A percentile compares a stretch with the other conserved stretches of the same genome.
phyloP scores from a whole-genome alignment of 805 yeast species.

The Phaffomyces antillensis region DNA sequence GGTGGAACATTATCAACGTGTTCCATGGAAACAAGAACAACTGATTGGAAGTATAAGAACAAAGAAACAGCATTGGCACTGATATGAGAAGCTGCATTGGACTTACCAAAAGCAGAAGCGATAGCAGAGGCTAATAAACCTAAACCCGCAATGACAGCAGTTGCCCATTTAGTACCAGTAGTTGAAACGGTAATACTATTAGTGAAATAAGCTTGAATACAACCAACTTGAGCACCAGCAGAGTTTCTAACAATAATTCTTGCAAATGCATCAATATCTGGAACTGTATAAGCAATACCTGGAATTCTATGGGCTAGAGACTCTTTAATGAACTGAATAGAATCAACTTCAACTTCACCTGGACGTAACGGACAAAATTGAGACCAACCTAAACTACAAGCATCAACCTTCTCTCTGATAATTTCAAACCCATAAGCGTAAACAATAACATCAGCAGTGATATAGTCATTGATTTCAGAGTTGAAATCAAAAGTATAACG shows the following conservation, averaged over 20 bases:
- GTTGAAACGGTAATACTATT: slow-evolving; percentile 95
- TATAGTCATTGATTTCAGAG: slow-evolving; percentile 58
- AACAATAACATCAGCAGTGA: slow-evolving; percentile 63
- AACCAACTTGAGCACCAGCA: slow-evolving; percentile 64
- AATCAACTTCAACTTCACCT: slow-evolving; percentile 70
- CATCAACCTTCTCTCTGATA: slow-evolving; percentile 48
- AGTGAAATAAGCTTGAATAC: slow-evolving; percentile 80
- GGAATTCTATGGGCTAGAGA: slow-evolving; percentile 56
- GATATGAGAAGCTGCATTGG: slow-evolving; percentile 91
- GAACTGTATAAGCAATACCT: slow-evolving; percentile 81
- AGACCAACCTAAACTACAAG: slow-evolving; percentile 63
- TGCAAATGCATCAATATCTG: slow-evolving; percentile 81
- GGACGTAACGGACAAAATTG: slow-evolving; percentile 89
- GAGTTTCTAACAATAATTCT: slow-evolving; percentile 64
- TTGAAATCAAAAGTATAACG: slow-evolving; percentile 63
- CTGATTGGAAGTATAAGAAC: slow-evolving; percentile 87
- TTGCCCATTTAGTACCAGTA: slow-evolving; percentile 92
- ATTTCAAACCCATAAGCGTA: slow-evolving; percentile 82
- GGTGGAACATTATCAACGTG: slow-evolving; percentile 92
- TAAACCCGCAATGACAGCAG: slow-evolving; percentile 83
- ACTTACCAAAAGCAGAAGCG: slow-evolving; percentile 80
- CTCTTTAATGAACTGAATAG: slow-evolving; percentile 51
- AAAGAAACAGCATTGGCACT: slow-evolving; percentile 93
- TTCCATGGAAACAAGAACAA: slow-evolving; percentile 92
- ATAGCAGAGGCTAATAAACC: slow-evolving; percentile 86